Percentiles rank a stretch among this genome's conserved stretches.
phyloP scores from a whole-genome alignment of 306 rosid species.

The Prinsepia uniflora region DNA sequence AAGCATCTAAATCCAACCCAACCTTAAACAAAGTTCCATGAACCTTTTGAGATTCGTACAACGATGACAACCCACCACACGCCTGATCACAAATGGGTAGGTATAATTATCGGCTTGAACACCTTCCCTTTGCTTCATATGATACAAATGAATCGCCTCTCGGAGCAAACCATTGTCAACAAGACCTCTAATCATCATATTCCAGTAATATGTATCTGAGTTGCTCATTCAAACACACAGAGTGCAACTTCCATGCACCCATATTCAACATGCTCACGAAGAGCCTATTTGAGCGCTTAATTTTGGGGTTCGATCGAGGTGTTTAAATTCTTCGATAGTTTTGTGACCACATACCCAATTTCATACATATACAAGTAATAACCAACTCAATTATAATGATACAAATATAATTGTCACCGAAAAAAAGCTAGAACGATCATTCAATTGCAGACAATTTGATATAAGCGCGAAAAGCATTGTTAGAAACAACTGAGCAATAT shows the following conservation, averaged over 20 bases:
- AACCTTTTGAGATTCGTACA: constrained; percentile 29
- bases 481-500: too few species aligned
- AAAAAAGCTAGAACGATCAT: too few species aligned
- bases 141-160: constrained; percentile 37
- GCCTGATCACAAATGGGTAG: constrained; percentile 45
- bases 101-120: constrained; percentile 45
- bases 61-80: constrained; percentile 36
- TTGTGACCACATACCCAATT: background rate
- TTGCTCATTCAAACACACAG: constrained; percentile 45
- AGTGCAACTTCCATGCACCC: constrained; percentile 48
- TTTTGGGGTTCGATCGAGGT: constrained; percentile 11
- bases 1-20: constrained; percentile 47
- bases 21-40: constrained; percentile 42
- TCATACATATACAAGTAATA: too few species aligned
- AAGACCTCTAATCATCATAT: constrained; percentile 47
- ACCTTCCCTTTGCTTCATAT: constrained; percentile 40
- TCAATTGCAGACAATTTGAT: background rate
- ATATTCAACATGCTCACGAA: constrained; percentile 20
- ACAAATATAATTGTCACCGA: background rate
- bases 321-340: background rate
- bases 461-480: background rate
- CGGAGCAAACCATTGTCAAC: constrained; percentile 34
- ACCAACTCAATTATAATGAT: too few species aligned
- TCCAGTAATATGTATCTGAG: constrained; percentile 38
- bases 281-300: constrained; percentile 28